Evolutionary conservation across 1,284 basidiomycete genomes (phyloP).

Genomic region (Amylostereum areolatum): DNA sequence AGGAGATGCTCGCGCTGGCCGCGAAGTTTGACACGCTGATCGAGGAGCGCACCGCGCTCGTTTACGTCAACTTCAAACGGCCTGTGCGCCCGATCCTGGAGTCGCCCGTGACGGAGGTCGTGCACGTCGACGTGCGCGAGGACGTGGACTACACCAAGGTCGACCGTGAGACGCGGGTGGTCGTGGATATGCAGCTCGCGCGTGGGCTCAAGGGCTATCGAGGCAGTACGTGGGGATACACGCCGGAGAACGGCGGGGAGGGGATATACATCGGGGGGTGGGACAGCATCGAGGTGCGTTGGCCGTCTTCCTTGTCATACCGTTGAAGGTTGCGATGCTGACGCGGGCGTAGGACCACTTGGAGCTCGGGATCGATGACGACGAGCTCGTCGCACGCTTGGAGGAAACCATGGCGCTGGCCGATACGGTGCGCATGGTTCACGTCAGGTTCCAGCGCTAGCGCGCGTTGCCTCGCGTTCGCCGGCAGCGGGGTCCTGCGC

Average conservation of each 20-base stretch:
- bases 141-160: neutral
- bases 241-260: neutral
- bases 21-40: neutral
- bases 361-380: neutral
- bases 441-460: neutral
- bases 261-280: neutral
- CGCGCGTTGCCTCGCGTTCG: too few species aligned
- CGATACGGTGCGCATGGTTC: neutral
- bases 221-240: neutral
- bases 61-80: neutral
- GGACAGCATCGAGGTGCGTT: neutral
- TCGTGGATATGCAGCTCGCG: neutral
- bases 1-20: neutral
- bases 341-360: neutral
- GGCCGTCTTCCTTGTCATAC: neutral
- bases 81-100: neutral
- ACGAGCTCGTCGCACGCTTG: neutral
- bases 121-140: neutral
- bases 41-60: neutral
- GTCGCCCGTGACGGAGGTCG: neutral
- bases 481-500: too few species aligned
- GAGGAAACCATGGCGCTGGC: neutral
- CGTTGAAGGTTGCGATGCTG: neutral
- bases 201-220: neutral
- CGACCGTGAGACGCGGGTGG: neutral